phyloP scores from a whole-genome alignment of 306 rosid genomes.

The Quercus agrifolia region DNA sequence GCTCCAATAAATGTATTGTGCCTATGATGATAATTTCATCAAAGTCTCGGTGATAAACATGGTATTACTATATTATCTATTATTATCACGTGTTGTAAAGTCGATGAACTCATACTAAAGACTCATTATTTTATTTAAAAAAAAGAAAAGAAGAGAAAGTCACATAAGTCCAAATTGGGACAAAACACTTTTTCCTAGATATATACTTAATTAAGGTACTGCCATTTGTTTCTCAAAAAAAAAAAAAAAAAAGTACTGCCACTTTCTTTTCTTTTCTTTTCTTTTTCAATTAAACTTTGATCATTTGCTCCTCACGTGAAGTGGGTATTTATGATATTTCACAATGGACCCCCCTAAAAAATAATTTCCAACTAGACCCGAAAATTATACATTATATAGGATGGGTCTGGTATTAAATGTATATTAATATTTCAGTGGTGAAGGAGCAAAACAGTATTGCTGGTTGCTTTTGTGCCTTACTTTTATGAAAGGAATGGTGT shows the following conservation, averaged over 20 bases:
- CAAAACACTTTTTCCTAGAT: background rate
- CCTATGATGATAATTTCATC: rapidly evolving
- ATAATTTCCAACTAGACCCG: background rate
- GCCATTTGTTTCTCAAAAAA: too few relatives aligned
- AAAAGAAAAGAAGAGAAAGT: too few relatives aligned
- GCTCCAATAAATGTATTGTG: too few relatives aligned
- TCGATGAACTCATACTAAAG: rapidly evolving
- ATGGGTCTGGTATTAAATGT: conserved; percentile 14
- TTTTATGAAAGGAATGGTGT: conserved; percentile 17
- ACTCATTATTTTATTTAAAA: too few relatives aligned
- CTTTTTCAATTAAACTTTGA: background rate
- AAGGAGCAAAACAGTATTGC: conserved; percentile 17
- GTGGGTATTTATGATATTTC: conserved; percentile 14
- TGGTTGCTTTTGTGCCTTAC: conserved; percentile 40
- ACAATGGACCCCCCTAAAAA: background rate
- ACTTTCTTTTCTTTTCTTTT: background rate
- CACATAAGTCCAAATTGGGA: background rate
- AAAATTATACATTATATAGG: background rate
- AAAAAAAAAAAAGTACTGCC: background rate
- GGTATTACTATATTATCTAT: rapidly evolving
- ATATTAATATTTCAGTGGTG: conserved; percentile 20
- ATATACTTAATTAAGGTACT: background rate
- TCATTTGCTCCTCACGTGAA: background rate
- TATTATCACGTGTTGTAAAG: rapidly evolving
- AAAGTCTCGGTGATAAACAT: rapidly evolving